These are phyloP conservation scores for Dioscorea cayenensis DNA, from an alignment of 116 monocot genomes.

Conservation along the genomic window DNA sequence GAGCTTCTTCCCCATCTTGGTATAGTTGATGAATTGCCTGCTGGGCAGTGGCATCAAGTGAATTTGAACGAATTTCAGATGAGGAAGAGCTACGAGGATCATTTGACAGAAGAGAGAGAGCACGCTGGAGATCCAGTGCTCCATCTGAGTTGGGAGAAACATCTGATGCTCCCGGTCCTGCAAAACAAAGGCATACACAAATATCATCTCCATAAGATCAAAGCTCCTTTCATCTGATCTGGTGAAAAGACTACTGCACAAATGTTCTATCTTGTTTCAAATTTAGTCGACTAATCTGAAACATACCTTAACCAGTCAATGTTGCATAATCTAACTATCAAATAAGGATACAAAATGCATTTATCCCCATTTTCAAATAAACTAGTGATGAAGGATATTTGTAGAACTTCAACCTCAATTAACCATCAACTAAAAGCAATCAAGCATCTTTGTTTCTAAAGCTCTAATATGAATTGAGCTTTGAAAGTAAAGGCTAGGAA, in stretches of 20 bases:
- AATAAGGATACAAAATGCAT: background rate
- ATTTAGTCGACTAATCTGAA: too few species aligned
- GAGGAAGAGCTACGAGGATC: constrained; percentile 31
- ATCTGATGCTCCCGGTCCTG: constrained; percentile 51
- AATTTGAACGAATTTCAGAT: constrained; percentile 16
- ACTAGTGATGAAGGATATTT: background rate
- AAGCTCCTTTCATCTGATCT: background rate
- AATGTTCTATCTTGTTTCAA: too few species aligned
- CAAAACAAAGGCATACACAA: background rate
- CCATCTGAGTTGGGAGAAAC: constrained; percentile 52
- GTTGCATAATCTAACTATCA: background rate
- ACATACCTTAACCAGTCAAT: background rate
- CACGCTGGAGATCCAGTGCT: constrained; percentile 74
- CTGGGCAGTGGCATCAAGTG: constrained; percentile 6
- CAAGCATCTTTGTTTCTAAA: background rate
- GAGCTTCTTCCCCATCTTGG: constrained; percentile 17
- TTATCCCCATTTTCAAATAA: background rate
- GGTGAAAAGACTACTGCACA: too few species aligned
- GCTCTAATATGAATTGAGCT: too few species aligned
- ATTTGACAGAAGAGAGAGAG: constrained; percentile 98
- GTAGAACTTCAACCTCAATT: background rate
- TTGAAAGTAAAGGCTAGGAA: too few species aligned
- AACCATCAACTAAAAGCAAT: background rate
- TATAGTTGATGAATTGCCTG: constrained; percentile 21
- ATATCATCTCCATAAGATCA: background rate